Conservation (phyloP, 129 eudicot species). For the Heracleum sosnowskyi region DNA sequence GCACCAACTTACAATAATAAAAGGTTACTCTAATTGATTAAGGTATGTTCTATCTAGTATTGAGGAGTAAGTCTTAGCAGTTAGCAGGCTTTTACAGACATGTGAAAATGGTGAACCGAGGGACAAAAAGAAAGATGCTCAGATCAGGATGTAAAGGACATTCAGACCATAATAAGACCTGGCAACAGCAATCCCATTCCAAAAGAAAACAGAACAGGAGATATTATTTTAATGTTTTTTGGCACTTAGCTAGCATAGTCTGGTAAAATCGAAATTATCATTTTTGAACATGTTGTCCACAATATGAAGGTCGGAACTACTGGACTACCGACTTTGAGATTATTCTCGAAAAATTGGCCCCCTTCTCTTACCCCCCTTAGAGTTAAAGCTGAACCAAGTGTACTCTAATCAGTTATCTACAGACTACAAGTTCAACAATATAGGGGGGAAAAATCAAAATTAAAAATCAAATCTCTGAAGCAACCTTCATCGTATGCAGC, state of each 20-base stretch:
- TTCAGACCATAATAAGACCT: not conserved
- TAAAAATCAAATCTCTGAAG: not conserved
- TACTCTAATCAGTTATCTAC: not conserved
- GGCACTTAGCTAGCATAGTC: not conserved
- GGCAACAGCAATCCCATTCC: too few species aligned
- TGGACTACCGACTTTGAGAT: not conserved
- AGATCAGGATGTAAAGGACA: not conserved
- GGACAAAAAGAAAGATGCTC: not conserved
- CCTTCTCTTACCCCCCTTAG: not conserved
- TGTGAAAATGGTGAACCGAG: not conserved
- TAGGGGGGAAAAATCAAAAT: not conserved
- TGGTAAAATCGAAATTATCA: not conserved
- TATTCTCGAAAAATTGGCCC: not conserved
- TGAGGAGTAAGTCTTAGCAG: not conserved
- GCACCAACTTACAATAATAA: not conserved
- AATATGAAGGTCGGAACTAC: not conserved
- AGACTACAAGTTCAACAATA: not conserved
- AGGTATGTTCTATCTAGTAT: not conserved
- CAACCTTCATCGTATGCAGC: slow-evolving; percentile 78
- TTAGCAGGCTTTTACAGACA: not conserved
- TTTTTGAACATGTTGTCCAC: not conserved
- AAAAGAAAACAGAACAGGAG: too few species aligned
- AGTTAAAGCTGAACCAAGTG: not conserved
- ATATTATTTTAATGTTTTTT: not conserved
- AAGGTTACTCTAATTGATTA: not conserved